Evolutionary conservation across 163 green algal genomes (phyloP).

Genomic region (Prototheca cutis): DNA sequence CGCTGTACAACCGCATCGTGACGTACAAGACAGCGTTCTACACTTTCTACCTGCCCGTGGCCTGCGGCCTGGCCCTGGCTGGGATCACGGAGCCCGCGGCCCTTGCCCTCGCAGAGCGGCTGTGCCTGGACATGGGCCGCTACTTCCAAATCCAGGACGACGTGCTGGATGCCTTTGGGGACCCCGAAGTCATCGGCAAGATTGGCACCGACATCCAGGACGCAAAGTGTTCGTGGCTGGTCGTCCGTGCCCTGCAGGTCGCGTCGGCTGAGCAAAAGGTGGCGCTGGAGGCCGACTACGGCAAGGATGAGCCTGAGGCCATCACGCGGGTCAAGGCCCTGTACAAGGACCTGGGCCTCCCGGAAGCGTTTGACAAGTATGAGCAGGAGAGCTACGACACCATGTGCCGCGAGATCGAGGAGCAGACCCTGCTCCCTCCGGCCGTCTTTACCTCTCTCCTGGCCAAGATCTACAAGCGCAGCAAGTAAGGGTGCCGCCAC

Average conservation of each 20-base stretch:
- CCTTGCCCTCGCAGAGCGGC: conserved; percentile 60
- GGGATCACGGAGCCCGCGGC: conserved; percentile 42
- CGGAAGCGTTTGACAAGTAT: conserved; percentile 74
- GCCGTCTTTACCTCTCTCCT: conserved; percentile 79
- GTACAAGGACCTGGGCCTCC: conserved; percentile 77
- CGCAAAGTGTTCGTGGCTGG: conserved; percentile 98
- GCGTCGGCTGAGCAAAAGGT: conserved; percentile 66
- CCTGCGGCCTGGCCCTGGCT: conserved; percentile 77
- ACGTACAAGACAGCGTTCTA: conserved; percentile 95
- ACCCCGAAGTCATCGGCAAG: conserved; percentile 94
- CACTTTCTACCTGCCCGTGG: conserved; percentile 93
- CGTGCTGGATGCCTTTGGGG: conserved; percentile 93
- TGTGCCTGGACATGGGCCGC: conserved; percentile 88
- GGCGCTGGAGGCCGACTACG: conserved; percentile 84
- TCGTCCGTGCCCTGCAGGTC: conserved; percentile 80
- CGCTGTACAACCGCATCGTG: conserved; percentile 89
- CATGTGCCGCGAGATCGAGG: conserved; percentile 60
- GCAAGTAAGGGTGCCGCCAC: conserved; percentile 74
- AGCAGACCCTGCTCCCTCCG: conserved; percentile 65
- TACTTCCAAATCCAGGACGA: conserved; percentile 99
- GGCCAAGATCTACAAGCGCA: conserved; percentile 94
- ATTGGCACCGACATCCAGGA: conserved; percentile 97
- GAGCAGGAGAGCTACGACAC: conserved; percentile 67
- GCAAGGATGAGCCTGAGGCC: conserved; percentile 54
- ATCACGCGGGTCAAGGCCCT: conserved; percentile 80